Percentiles rank a stretch among this genome's conserved stretches.
Conservation (phyloP, 306 rosid genomes). For the Dryas alaskensis region DNA sequence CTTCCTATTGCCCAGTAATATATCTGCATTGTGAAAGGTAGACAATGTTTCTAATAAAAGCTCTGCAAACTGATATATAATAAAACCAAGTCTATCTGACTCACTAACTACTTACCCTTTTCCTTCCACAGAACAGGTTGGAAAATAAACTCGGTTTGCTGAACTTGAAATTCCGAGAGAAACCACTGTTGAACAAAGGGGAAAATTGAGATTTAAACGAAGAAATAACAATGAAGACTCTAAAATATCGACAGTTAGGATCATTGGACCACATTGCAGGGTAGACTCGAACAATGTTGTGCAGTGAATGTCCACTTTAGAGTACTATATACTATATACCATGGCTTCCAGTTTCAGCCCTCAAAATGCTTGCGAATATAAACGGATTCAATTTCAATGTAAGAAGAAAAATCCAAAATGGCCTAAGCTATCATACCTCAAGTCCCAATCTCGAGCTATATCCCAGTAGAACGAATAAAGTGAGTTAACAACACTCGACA, state of each 20-base stretch:
- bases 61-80: not conserved
- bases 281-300: no score
- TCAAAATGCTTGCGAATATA: not conserved
- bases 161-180: constrained; percentile 85
- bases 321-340: no score
- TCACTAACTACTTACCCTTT: constrained; percentile 58
- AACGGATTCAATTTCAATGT: not conserved
- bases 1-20: constrained; percentile 86
- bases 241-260: no score
- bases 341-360: not conserved
- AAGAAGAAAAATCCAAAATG: constrained; percentile 5
- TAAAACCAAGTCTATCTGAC: not conserved
- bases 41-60: not conserved
- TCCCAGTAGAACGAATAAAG: constrained; percentile 96
- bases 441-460: constrained; percentile 89
- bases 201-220: constrained; percentile 12
- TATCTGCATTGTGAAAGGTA: constrained; percentile 43
- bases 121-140: constrained; percentile 52
- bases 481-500: constrained; percentile 80
- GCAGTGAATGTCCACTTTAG: no score
- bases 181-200: constrained; percentile 51
- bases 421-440: constrained; percentile 50
- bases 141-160: constrained; percentile 55
- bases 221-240: not conserved
- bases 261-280: no score